Base-by-base conservation (phyloP, 1,139 yeast species). In the Yamadazyma dendronema region DNA sequence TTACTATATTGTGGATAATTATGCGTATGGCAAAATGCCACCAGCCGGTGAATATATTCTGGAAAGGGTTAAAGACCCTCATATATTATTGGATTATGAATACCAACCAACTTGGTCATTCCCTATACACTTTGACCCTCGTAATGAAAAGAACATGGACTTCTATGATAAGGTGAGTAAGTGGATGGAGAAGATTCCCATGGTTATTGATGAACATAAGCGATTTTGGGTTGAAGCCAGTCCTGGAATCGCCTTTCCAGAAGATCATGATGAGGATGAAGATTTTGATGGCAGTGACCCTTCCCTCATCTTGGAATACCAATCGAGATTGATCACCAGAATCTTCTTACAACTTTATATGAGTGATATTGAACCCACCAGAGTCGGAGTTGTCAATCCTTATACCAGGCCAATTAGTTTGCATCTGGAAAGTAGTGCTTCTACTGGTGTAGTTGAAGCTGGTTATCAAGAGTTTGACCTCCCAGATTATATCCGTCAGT, bases 131-230 rank as follows among this genome's bases (percentile, higher is more conserved):
- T n/a, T n/a, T n/a, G 70, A 81, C 42, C 88, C 90, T 4, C 64
- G 85, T 47, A 59, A 59, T 23, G 77, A 78, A 1, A 60, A 69
- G 9, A 79, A 75, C 52, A 82, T 83, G 87, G 67, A 76, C 1
- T 73, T 68, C 37, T 62, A 57, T 32, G 90, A 83, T 47, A 83
- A 83, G 50, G 84, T 84, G 0, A 63, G 65, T 30, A 61, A 56
- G 6, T 84, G 92, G 94, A 69, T 84, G 25, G 58, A 62, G 4
- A 62, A 65, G 15, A 68, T 82, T 3, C 89, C 89, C 1, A 56
- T 70, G 5, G 6, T 11, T 24, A n/a, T 7, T 8, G 27, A 24
- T 24, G 5, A 6, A 6, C 6, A 24, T 24, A n/a, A 24, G 6
- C 12, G 5, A 6, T 7, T 24, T 24, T 12, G 13, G 8, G 13